Evolutionary conservation across 345 rosid genomes (phyloP).

Genomic region (Abelmoschus esculentus): DNA sequence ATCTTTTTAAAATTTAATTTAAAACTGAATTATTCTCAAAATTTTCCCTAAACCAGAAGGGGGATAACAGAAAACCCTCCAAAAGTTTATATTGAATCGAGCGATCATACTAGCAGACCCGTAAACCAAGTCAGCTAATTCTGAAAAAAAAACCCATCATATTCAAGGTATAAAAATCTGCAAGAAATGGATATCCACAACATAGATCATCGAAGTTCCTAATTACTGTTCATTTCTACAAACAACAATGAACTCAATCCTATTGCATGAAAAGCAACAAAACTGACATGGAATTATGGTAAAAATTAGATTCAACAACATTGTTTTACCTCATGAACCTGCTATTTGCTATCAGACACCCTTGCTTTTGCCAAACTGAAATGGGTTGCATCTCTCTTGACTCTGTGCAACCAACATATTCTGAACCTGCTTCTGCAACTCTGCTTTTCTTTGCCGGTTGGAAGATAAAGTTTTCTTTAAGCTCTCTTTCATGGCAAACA

Average conservation of each 20-base stretch:
- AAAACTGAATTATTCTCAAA: too few species aligned
- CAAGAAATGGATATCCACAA: not conserved
- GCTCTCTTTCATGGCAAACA: slow-evolving; percentile 21
- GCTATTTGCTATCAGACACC: not conserved
- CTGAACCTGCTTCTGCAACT: slow-evolving; percentile 26
- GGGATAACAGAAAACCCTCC: not conserved
- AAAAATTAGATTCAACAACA: not conserved
- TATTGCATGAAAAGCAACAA: not conserved
- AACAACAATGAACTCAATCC: not conserved
- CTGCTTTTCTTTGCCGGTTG: slow-evolving; percentile 23
- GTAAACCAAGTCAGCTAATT: not conserved
- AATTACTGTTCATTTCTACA: not conserved
- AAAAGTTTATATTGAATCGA: not conserved
- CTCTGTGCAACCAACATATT: not conserved
- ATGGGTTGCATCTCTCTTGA: slow-evolving; percentile 2
- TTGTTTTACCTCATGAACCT: not conserved
- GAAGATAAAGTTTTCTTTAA: slow-evolving; percentile 22
- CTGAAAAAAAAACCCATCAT: not conserved
- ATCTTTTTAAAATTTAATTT: too few species aligned
- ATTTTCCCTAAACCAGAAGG: not conserved
- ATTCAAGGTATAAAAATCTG: not conserved
- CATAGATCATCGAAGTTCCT: not conserved
- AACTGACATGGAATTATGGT: not conserved
- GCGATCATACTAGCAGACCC: not conserved
- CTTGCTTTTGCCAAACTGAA: not conserved